Conservation (phyloP, 768 basidiomycete genomes). For the Lactarius pseudohatsudake region DNA sequence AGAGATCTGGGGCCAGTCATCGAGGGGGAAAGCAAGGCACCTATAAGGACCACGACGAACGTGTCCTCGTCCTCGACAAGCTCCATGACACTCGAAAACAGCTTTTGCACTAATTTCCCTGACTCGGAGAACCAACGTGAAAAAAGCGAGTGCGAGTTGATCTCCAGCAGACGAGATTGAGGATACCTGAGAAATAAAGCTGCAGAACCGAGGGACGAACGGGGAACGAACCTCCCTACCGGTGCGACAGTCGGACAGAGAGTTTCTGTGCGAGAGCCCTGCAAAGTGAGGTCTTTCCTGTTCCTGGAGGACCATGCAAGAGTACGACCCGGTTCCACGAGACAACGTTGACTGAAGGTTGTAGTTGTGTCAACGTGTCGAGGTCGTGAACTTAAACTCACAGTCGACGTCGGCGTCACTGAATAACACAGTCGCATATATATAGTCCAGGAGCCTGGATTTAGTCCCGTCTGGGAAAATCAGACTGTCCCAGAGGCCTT, state of each 20-base stretch:
- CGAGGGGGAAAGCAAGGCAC: constrained; percentile 39
- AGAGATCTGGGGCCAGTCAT: background rate
- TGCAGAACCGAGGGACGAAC: background rate
- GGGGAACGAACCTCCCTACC: constrained; percentile 46
- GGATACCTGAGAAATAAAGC: constrained; percentile 58
- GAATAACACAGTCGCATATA: constrained; percentile 91
- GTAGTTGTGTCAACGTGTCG: constrained; percentile 16
- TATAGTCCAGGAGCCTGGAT: constrained; percentile 85
- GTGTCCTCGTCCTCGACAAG: constrained; percentile 88
- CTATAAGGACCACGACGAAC: constrained; percentile 94
- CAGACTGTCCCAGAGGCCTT: constrained; percentile 91
- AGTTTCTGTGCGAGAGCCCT: constrained; percentile 95
- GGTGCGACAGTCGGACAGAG: constrained; percentile 82
- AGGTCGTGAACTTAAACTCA: constrained; percentile 38
- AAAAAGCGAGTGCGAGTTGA: constrained; percentile 97
- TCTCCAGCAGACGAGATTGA: constrained; percentile 86
- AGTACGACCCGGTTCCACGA: constrained; percentile 96
- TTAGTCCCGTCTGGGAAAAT: constrained; percentile 87
- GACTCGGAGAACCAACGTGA: constrained; percentile 99
- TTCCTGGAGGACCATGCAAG: constrained; percentile 95
- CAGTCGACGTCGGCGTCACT: constrained; percentile 86
- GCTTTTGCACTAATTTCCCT: constrained; percentile 92
- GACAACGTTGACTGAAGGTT: constrained; percentile 73
- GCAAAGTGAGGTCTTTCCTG: constrained; percentile 95
- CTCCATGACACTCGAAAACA: constrained; percentile 87